Conservation (phyloP, 2,329 filamentous ascomycete genomes). For the Aaosphaeria arxii region DNA sequence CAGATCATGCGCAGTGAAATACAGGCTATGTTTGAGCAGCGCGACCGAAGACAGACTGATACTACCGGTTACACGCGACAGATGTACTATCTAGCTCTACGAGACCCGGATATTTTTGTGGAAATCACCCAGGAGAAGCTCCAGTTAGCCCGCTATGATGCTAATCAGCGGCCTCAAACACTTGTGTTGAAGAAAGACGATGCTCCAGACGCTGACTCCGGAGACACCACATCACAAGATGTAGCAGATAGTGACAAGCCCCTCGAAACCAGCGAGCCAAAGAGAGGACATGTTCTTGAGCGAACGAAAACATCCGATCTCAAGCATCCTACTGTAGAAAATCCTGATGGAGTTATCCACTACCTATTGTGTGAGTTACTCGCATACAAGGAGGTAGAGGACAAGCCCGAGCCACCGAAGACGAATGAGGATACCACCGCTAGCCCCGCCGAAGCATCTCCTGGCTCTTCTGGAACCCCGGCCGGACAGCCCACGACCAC, state of each 20-base stretch:
- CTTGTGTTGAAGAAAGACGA: conserved; percentile 53
- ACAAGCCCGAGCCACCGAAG: conserved; percentile 61
- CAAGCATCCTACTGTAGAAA: conserved; percentile 83
- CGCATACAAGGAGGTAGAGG: conserved; percentile 88
- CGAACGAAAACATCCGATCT: conserved; percentile 65
- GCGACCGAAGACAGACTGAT: conserved; percentile 56
- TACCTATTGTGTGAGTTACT: conserved; percentile 90
- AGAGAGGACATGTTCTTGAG: conserved; percentile 53
- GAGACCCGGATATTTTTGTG: conserved; percentile 81
- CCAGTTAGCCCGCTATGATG: conserved; percentile 65
- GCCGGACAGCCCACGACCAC: conserved; percentile 7
- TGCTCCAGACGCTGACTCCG: conserved; percentile 13
- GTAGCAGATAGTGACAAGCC: conserved; percentile 27
- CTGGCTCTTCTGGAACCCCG: conserved; percentile 7
- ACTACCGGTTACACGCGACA: conserved; percentile 70
- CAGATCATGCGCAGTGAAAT: conserved; percentile 93
- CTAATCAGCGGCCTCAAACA: conserved; percentile 51
- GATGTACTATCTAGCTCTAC: conserved; percentile 75
- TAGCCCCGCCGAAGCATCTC: neutral
- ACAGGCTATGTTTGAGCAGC: conserved; percentile 66
- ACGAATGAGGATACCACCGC: conserved; percentile 43
- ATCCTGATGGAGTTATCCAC: conserved; percentile 91
- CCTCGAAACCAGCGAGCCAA: conserved; percentile 29
- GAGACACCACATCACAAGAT: conserved; percentile 10
- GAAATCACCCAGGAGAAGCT: conserved; percentile 83